Percentiles rank a stretch among this genome's conserved stretches.
Conservation (phyloP, 768 basidiomycete species). For the Tulasnella sp. region DNA sequence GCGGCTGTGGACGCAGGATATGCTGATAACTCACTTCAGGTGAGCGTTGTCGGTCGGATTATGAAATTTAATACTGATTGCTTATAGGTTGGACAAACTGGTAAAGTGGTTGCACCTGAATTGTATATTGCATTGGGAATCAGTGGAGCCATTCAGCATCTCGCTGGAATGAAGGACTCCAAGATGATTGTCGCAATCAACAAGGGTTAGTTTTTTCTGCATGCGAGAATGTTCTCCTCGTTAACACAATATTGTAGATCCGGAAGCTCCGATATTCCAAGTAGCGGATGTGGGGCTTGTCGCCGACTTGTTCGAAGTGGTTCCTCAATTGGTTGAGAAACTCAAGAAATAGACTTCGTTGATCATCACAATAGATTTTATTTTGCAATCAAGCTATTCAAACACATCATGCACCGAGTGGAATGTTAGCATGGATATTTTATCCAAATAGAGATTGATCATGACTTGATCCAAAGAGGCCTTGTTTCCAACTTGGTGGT, state of each 20-base stretch:
- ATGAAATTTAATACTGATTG: neutral
- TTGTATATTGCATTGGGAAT: slow-evolving; percentile 95
- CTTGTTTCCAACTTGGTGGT: slow-evolving; percentile 50
- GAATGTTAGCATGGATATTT: no score
- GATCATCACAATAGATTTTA: no score
- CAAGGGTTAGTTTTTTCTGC: slow-evolving; percentile 44
- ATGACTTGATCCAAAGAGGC: slow-evolving; percentile 59
- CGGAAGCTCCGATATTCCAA: slow-evolving; percentile 98
- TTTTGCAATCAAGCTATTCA: no score
- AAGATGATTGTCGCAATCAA: slow-evolving; percentile 97
- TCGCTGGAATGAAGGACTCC: slow-evolving; percentile 99
- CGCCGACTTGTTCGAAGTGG: slow-evolving; percentile 82
- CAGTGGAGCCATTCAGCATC: slow-evolving; percentile 95
- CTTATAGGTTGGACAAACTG: slow-evolving; percentile 84
- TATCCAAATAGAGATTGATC: slow-evolving; percentile 62
- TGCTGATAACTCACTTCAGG: slow-evolving; percentile 88
- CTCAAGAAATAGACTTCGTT: slow-evolving; percentile 54
- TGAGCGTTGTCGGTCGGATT: neutral
- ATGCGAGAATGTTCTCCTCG: neutral
- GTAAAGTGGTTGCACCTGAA: slow-evolving; percentile 95
- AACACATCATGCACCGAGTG: no score
- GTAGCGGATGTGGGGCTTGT: slow-evolving; percentile 93
- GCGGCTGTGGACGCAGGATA: slow-evolving; percentile 98
- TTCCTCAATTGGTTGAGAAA: slow-evolving; percentile 84
- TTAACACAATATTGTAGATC: slow-evolving; percentile 38